A percentile compares a stretch with the other conserved stretches of the same genome.
These are phyloP conservation scores for Xerophyta viscosa DNA, from an alignment of 106 monocot genomes.

Conservation along the genomic window DNA sequence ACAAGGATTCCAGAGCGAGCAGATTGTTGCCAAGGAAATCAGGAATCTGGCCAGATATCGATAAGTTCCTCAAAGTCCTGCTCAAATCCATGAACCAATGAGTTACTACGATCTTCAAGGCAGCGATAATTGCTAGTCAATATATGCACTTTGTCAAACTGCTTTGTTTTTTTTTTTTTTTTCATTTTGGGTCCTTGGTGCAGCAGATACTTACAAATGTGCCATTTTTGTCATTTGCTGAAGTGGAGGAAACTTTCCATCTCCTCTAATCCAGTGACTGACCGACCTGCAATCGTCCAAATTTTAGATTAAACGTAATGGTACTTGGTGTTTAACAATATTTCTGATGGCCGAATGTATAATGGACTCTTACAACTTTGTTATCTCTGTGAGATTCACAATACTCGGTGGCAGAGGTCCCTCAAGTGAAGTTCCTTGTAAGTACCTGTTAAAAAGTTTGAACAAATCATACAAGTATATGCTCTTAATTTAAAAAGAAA, in stretches of 20 bases:
- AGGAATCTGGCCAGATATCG: slow-evolving; percentile 37
- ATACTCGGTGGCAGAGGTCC: too few species aligned
- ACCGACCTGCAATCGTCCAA: slow-evolving; percentile 32
- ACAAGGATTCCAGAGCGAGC: slow-evolving; percentile 15
- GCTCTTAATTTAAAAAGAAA: background rate
- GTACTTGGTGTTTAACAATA: too few species aligned
- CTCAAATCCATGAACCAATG: background rate
- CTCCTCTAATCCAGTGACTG: slow-evolving; percentile 23
- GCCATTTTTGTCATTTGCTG: slow-evolving; percentile 33
- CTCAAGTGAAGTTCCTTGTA: background rate
- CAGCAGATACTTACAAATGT: too few species aligned
- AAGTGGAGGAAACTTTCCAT: slow-evolving; percentile 42
- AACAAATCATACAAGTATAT: background rate
- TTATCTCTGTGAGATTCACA: too few species aligned
- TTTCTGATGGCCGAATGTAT: too few species aligned
- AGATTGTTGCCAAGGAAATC: slow-evolving; percentile 31
- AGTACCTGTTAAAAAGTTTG: background rate
- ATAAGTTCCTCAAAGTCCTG: slow-evolving; percentile 57
- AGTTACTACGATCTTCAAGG: too few species aligned
- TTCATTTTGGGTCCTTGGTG: too few species aligned
- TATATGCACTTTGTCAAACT: too few species aligned
- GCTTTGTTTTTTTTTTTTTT: background rate
- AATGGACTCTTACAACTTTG: too few species aligned
- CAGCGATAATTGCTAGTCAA: too few species aligned
- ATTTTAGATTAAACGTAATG: too few species aligned